These are phyloP conservation scores for Trypanosoma platydactyli DNA, from an alignment of 208 protist genomes.

Conservation along the genomic window DNA sequence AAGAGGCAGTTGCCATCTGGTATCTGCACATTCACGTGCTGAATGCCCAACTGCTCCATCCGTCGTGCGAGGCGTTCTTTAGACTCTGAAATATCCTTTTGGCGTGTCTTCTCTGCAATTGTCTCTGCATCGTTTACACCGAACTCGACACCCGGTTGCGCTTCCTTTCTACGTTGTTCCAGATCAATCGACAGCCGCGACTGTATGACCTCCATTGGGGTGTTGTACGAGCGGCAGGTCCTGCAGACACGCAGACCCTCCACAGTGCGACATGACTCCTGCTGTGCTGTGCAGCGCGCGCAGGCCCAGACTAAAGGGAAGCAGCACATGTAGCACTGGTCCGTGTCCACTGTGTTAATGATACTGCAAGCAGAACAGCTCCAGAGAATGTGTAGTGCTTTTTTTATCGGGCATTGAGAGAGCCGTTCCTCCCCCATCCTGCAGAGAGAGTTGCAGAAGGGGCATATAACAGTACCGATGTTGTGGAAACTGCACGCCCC, in stretches of 20 bases:
- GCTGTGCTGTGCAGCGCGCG: conserved; percentile 56
- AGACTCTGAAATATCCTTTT: conserved; percentile 55
- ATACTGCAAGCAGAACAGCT: conserved; percentile 48
- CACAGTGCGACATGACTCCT: conserved; percentile 33
- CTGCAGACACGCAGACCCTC: conserved; percentile 69
- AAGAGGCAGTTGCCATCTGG: conserved; percentile 88
- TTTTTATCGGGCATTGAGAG: conserved; percentile 35
- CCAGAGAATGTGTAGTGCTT: conserved; percentile 61
- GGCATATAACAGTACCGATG: conserved; percentile 37
- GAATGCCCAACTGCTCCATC: conserved; percentile 39
- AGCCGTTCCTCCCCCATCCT: background rate
- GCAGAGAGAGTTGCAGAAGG: conserved; percentile 24
- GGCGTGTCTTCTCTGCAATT: conserved; percentile 51
- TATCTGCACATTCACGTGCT: conserved; percentile 43
- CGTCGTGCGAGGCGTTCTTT: conserved; percentile 42
- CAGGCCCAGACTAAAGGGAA: conserved; percentile 63
- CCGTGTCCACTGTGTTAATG: conserved; percentile 64
- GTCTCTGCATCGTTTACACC: conserved; percentile 77
- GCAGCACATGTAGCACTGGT: conserved; percentile 47
- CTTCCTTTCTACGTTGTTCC: conserved; percentile 14
- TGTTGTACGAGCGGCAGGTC: conserved; percentile 66
- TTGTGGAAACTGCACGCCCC: conserved; percentile 44
- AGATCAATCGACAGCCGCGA: background rate
- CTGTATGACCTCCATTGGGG: conserved; percentile 55
- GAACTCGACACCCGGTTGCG: conserved; percentile 44